Evolutionary conservation across 768 basidiomycete species (phyloP), one percentile per base, ranked within the genome.

Genomic region (Pholiota microspora): DNA sequence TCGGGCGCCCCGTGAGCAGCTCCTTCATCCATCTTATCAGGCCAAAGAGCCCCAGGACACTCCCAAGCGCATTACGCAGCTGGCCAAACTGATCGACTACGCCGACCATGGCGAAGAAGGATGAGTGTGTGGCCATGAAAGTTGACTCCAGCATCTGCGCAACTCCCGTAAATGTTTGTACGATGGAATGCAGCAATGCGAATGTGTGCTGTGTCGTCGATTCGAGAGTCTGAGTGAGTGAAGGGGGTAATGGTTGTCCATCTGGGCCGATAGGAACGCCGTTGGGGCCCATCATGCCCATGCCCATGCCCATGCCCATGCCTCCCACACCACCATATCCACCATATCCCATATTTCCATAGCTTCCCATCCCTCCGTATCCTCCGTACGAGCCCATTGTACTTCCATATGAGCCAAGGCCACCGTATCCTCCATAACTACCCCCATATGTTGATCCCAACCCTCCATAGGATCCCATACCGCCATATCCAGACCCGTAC

Each of bases 91-190:
- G 97, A 65, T 99, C 97, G 34, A 95, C 80, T 42, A 99, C 96
- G 58, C 93, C 92, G 48, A 95, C 93, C 88, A 96, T 94, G 53
- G 94, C 93, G 69, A 95, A 96, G 66, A 96, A 96, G 7, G 86
- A 89, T 0, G 91, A 93, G 69, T 96, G 94, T 0, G 94, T 96
- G 2, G 96, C 96, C 88, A 98, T 91, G 72, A 96, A 98, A 4
- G 96, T 98, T 29, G 85, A 88, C 70, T 98, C 96, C 66, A 99
- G 86, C 85, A 99, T 95, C 69, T 98, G 96, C 0, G 96, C 88
- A 58, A 99, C 86, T 21, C 95, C 95, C 0, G 86, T 80, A 72
- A 98, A 96, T 3, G 95, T 97, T 63, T 93, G 91, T 42, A 99
- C 96, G 67, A 99, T 88, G 9, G 90, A 92, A 62, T 98, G 94